Base-by-base conservation (phyloP, 805 yeast genomes). In the Myxozyma geophila region DNA sequence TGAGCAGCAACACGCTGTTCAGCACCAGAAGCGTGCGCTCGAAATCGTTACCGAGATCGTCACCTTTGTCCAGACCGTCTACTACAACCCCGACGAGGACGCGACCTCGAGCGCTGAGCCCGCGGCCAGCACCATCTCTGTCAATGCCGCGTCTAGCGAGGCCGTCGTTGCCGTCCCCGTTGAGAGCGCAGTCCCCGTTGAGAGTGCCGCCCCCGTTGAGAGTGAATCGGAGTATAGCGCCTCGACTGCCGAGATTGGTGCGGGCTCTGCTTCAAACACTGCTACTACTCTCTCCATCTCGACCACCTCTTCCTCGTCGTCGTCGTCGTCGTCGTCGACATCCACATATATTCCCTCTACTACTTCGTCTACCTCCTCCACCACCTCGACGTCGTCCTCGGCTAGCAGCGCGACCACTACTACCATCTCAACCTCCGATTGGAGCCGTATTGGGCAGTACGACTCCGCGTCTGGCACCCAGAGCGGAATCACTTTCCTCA, bases 11-110 rank as follows among this genome's bases (percentile, higher is more conserved):
- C 70, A 71, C 71, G 82, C 79, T 67, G 74, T 74, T 46, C 87
- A 83, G 71, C 84, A 80, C 71, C 86, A 83, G 74, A 83, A 83
- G 77, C 84, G 88, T 50, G 87, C 69, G 43, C 74, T 86, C 47
- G 87, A 86, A 62, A 53, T 63, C 57, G 93, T 90, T 66, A 90
- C 97, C 60, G 85, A 88, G 72, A 88, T 93, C 58, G 92, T 90
- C 55, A 81, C 77, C 68, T 90, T 88, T 66, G 87, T 92, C 73
- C 75, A 60, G 57, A 71, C 66, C 59, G 75, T 73, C 37, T 71
- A 69, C 35, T 59, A 59, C 48, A 59, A 63, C 43, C 60, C 63
- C 23, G 76, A 70, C 47, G 64, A 64, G 52, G 62, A 40, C 41
- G 64, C 71, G 59, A 70, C 76, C 33, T 58, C 75, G 39, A 66